Evolutionary conservation across 2,329 filamentous ascomycete species (phyloP), one percentile per base, ranked within the genome.

Genomic region (Ophiostoma fasciatum): DNA sequence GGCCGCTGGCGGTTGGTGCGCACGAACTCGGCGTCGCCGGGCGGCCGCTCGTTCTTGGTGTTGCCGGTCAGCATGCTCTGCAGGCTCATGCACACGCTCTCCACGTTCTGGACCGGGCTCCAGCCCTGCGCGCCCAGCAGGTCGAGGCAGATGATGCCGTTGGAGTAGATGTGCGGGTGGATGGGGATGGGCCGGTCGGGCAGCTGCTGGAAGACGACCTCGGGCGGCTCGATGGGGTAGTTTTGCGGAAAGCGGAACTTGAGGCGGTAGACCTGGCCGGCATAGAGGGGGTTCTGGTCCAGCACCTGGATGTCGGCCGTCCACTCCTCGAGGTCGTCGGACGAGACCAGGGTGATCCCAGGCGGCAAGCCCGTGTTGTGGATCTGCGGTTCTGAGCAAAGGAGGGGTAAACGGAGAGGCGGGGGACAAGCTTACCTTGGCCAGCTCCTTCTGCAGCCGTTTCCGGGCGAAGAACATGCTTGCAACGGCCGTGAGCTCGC

Each of bases 51-150:
- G 50, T 88, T 79, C 60, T 87, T 88, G 10, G 74, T 79, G 56
- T 98, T 98, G 42, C 88, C 85, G 2, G 90, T 94, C 51, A 98
- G 60, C 90, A 98, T 98, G 62, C 84, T 94, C 60, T 98, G 90
- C 37, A 98, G 71, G 57, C 84, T 93, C 73, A 98, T 90, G 63
- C 85, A 94, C 19, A 98, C 78, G 51, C 82, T 93, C 63, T 96
- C 88, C 8, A 94, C 90, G 40, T 88, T 94, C 54, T 98, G 90
- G 0, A 98, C 88, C 0, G 90, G 90, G 32, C 81, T 90, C 90
- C 90, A 98, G 38, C 90, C 90, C 44, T 84, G 78, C 9, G 71
- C 66, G 35, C 84, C 84, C 8, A 98, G 74, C 2, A 98, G 71
- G 49, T 98, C 90, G 33, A 98, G 78, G 51, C 90, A 98, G 53